A percentile compares a stretch with the other conserved stretches of the same genome.
These are phyloP conservation scores for Cercophora scortea DNA, from an alignment of 495 filamentous ascomycete species.

Conservation along the genomic window DNA sequence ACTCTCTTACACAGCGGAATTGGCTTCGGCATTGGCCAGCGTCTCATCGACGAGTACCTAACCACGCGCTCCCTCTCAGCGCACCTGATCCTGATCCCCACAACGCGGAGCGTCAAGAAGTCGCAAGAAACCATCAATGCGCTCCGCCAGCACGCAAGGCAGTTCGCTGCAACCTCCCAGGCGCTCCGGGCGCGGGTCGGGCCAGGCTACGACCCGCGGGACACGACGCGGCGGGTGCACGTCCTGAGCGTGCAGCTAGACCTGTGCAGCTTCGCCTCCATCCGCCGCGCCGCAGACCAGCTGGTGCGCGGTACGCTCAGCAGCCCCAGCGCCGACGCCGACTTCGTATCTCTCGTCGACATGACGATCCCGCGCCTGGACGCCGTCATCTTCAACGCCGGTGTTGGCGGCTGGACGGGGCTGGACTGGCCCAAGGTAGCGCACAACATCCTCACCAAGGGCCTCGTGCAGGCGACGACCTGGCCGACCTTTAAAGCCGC, in stretches of 20 bases:
- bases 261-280: constrained; percentile 43
- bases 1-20: constrained; percentile 57
- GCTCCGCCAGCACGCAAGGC: constrained; percentile 45
- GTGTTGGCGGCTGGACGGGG: constrained; percentile 78
- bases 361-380: constrained; percentile 64
- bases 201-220: constrained; percentile 33
- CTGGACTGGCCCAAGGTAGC: constrained; percentile 61
- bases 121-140: constrained; percentile 47
- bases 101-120: constrained; percentile 55
- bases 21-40: constrained; percentile 76
- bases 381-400: constrained; percentile 77
- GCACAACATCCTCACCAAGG: constrained; percentile 50
- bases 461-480: constrained; percentile 60
- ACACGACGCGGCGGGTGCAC: constrained; percentile 41
- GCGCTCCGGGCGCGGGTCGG: constrained; percentile 31
- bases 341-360: constrained; percentile 31
- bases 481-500: constrained; percentile 72
- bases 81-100: constrained; percentile 57
- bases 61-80: constrained; percentile 51
- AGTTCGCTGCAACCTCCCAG: constrained; percentile 29
- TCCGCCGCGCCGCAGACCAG: constrained; percentile 38
- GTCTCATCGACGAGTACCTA: constrained; percentile 89
- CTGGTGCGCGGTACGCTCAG: constrained; percentile 42
- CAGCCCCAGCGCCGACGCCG: constrained; percentile 25
- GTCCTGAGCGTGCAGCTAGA: constrained; percentile 50